Conservation (phyloP, 257 asterid species). For the Solanum chiquidenum region DNA sequence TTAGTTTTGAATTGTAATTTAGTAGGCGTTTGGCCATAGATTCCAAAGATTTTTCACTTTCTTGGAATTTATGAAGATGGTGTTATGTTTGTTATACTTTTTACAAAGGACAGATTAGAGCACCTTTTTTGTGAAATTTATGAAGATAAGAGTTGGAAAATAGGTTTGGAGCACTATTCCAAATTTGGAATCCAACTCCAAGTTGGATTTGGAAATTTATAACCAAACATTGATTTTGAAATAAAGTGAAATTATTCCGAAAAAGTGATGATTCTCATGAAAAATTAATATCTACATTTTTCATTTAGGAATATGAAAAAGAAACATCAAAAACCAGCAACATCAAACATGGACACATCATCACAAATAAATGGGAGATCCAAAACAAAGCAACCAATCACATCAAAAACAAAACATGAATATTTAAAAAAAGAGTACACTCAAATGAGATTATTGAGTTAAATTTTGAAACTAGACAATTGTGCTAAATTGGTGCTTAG, state of each 20-base stretch:
- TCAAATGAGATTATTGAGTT: neutral
- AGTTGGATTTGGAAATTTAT: neutral
- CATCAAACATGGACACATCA: neutral
- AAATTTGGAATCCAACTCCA: neutral
- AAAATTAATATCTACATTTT: neutral
- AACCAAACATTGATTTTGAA: neutral
- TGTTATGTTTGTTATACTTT: neutral
- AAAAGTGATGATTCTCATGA: neutral
- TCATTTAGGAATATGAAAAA: neutral
- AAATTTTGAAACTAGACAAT: neutral
- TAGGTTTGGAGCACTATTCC: neutral
- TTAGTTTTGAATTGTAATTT: neutral
- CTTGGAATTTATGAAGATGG: neutral
- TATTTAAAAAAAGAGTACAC: neutral
- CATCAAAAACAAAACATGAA: neutral
- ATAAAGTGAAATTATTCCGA: neutral
- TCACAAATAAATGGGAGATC: neutral
- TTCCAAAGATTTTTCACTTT: neutral
- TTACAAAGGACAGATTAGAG: neutral
- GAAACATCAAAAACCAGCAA: neutral
- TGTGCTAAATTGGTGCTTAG: neutral
- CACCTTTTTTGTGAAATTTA: neutral
- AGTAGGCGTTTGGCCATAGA: neutral
- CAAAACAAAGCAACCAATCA: neutral
- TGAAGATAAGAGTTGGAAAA: neutral